Conservation (phyloP, 805 yeast genomes). For the Cyberlindnera americana region DNA sequence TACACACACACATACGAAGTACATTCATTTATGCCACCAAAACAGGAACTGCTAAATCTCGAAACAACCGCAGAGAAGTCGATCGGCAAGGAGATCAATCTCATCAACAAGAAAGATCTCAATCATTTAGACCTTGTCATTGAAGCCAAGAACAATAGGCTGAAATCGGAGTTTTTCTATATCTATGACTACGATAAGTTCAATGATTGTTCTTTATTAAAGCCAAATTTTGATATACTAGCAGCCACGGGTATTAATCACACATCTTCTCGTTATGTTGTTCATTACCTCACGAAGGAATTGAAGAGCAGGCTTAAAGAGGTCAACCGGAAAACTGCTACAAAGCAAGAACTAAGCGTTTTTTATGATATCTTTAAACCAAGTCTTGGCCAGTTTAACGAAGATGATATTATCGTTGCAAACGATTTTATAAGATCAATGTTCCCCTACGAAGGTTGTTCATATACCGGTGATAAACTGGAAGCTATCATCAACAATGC, state of each 20-base stretch:
- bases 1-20: not conserved
- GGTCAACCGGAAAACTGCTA: slow-evolving; percentile 18
- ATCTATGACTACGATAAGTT: slow-evolving; percentile 32
- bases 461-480: slow-evolving; percentile 31
- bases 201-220: slow-evolving; percentile 27
- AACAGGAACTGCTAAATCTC: slow-evolving; percentile 12
- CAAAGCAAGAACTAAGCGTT: slow-evolving; percentile 21
- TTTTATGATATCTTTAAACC: slow-evolving; percentile 33
- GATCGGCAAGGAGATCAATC: slow-evolving; percentile 26
- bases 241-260: slow-evolving; percentile 27
- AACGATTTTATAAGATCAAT: slow-evolving; percentile 27
- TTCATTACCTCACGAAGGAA: slow-evolving; percentile 32
- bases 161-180: slow-evolving; percentile 30
- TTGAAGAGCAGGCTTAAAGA: slow-evolving; percentile 26
- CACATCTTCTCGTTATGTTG: slow-evolving; percentile 32
- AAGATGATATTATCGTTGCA: slow-evolving; percentile 28
- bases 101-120: slow-evolving; percentile 24
- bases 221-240: slow-evolving; percentile 25
- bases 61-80: slow-evolving; percentile 26
- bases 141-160: slow-evolving; percentile 29
- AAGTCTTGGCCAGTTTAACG: slow-evolving; percentile 32
- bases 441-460: slow-evolving; percentile 37
- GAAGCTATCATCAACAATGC: slow-evolving; percentile 24
- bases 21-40: slow-evolving; percentile 5
- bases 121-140: slow-evolving; percentile 27